Conservation (phyloP, 2,329 filamentous ascomycete species). For the Celoporthe dispersa region DNA sequence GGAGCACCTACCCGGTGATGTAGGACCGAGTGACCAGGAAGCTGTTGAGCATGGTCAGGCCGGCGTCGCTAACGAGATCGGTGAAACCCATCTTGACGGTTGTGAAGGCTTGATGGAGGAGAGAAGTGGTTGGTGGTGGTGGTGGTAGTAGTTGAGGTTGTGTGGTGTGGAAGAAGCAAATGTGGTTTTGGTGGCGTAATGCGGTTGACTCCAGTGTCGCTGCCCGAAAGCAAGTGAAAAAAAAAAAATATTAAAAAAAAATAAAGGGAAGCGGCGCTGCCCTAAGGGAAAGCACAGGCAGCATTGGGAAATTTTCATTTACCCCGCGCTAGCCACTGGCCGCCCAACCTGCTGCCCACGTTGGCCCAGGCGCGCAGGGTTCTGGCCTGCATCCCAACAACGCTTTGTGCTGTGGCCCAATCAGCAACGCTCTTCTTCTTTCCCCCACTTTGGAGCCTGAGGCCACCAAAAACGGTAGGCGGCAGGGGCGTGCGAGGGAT, state of each 20-base stretch:
- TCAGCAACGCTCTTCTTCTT: neutral
- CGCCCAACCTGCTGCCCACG: neutral
- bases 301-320: constrained; percentile 28
- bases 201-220: constrained; percentile 18
- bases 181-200: constrained; percentile 19
- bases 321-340: constrained; percentile 27
- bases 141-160: constrained; percentile 1
- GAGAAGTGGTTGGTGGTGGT: constrained; percentile 7
- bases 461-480: constrained; percentile 1
- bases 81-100: constrained; percentile 36
- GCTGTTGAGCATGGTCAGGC: constrained; percentile 59
- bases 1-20: constrained; percentile 72
- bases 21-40: constrained; percentile 73
- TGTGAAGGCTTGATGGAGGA: neutral
- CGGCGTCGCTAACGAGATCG: constrained; percentile 37
- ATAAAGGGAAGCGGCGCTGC: neutral
- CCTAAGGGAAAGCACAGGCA: constrained; percentile 8
- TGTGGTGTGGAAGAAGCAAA: neutral
- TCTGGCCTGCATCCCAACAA: too few relatives aligned
- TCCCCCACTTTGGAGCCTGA: constrained; percentile 15
- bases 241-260: neutral
- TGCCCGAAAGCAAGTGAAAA: constrained; percentile 20
- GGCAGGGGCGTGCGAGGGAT: neutral
- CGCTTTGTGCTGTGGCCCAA: too few relatives aligned
- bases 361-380: neutral